Evolutionary conservation across 495 filamentous ascomycete species (phyloP), one percentile per base, ranked within the genome.

Genomic region (Penicillium silybi): DNA sequence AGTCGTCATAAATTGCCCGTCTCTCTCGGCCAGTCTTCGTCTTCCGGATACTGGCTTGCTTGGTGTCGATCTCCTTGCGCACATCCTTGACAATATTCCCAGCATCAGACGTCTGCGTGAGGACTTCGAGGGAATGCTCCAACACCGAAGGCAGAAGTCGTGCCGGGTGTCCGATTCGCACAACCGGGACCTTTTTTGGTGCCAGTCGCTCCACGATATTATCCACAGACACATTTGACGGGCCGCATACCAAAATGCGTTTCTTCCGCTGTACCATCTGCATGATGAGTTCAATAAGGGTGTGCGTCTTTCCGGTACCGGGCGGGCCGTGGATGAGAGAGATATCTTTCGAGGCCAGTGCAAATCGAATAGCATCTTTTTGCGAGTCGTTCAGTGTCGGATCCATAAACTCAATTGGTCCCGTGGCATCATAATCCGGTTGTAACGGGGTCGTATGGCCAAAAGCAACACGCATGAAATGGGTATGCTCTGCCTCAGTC

Each of bases 301-400:
- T 99, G 67, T 97, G 92, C 0, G 93, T 99, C 61, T 99, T 99
- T 20, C 93, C 93, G 0, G 93, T 99, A 6, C 93, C 93, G 1
- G 93, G 93, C 1, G 93, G 93, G 0, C 93, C 93, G 66, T 97
- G 93, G 47, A 99, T 96, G 46, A 99, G 76, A 5, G 90, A 91
- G 23, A 99, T 82, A 66, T 97, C 91, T 51, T 72, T 76, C 4
- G 87, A 86, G 17, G 82, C 86, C 34, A 99, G 72, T 0, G 95
- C 90, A 68, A 97, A 99, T 50, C 80, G 73, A 49, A 99, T 88
- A 9, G 92, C 92, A 54, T 92, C 85, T 67, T 92, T 93, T 65
- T 99, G 93, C 27, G 85, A 90, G 26, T 89, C 85, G 57, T 99
- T 97, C 46, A 99, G 67, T 4, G 79, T 82, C 1, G 85, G 77